Percentiles rank a stretch among this genome's conserved stretches.
These are phyloP conservation scores for Verticillium nubilum DNA, from an alignment of 2,329 filamentous ascomycete species.

Conservation along the genomic window DNA sequence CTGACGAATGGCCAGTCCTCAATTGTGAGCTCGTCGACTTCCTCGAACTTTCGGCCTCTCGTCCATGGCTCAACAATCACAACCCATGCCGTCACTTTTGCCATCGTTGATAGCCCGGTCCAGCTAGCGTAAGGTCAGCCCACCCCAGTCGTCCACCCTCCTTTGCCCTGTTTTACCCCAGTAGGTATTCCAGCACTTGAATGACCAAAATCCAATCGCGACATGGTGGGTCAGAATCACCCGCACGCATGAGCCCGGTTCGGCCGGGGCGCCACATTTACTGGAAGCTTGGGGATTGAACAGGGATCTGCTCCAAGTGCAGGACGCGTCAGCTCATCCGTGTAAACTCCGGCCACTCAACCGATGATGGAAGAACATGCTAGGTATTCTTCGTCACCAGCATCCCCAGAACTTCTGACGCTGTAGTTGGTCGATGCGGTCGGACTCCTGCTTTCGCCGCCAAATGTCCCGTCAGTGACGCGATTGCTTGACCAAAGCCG, in stretches of 20 bases:
- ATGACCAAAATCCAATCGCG: background rate
- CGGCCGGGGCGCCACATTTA: background rate
- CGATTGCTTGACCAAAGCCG: background rate
- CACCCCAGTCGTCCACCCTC: background rate
- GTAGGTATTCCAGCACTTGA: background rate
- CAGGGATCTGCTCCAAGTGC: background rate
- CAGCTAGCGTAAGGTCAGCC: constrained; percentile 9
- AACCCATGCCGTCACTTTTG: background rate
- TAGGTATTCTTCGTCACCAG: background rate
- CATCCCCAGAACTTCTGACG: background rate
- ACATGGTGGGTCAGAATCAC: background rate
- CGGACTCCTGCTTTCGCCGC: background rate
- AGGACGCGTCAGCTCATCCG: background rate
- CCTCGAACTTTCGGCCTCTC: background rate
- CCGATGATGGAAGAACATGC: background rate
- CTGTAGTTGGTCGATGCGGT: background rate
- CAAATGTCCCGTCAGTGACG: background rate
- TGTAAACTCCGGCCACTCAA: background rate
- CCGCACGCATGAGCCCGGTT: background rate
- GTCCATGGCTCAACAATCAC: background rate
- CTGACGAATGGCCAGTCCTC: background rate
- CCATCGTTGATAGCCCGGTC: background rate
- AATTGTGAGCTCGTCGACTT: background rate
- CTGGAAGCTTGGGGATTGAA: background rate
- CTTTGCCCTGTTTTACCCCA: background rate